Evolutionary conservation across 306 rosid species (phyloP).

Genomic region (Rosa rugosa): DNA sequence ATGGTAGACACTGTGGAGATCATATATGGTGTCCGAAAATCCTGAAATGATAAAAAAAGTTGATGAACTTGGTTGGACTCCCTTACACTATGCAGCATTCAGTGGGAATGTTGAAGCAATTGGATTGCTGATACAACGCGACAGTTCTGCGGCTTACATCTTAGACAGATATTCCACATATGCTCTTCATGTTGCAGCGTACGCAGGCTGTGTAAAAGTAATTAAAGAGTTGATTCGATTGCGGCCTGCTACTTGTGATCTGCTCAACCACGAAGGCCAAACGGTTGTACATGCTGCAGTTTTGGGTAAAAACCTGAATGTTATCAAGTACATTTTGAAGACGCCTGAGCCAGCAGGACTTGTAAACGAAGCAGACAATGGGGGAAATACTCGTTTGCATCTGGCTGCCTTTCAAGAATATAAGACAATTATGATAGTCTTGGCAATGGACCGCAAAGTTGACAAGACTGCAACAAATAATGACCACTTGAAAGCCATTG

Average conservation of each 20-base stretch:
- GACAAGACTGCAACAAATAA: slow-evolving; percentile 2
- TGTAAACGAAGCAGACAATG: background rate
- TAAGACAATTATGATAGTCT: background rate
- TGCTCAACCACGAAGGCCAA: background rate
- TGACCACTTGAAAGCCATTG: background rate
- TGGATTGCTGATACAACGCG: background rate
- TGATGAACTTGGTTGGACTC: slow-evolving; percentile 12
- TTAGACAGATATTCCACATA: background rate
- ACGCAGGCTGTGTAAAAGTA: background rate
- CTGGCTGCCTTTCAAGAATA: background rate
- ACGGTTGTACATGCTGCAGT: background rate
- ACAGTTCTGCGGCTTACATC: background rate
- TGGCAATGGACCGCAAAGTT: background rate
- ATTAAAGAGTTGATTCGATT: background rate
- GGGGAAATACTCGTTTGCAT: background rate
- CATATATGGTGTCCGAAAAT: background rate
- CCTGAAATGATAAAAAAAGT: background rate
- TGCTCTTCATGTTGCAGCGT: background rate
- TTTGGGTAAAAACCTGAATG: background rate
- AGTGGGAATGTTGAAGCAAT: background rate
- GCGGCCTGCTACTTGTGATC: background rate
- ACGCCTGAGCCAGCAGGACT: background rate
- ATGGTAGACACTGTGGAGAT: background rate
- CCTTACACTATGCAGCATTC: slow-evolving; percentile 18
- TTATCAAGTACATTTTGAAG: too few species aligned